phyloP scores from a whole-genome alignment of 805 yeast species.

The Crinitomyces ghanaensis region DNA sequence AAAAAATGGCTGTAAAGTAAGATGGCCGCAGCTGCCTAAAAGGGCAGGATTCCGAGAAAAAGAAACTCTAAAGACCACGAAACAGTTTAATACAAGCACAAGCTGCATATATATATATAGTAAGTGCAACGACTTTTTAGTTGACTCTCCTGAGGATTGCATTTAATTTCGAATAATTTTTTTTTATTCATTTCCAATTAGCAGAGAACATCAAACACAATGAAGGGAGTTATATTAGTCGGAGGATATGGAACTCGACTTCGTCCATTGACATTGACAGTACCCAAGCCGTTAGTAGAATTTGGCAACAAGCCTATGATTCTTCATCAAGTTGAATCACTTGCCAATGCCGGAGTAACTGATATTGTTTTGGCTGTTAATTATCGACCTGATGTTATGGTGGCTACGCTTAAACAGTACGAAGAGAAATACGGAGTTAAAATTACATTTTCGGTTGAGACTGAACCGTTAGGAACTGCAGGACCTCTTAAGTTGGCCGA shows the following conservation, averaged over 20 bases:
- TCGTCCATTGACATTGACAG: conserved; percentile 92
- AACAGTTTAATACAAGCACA: too few relatives aligned
- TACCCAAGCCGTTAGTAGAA: conserved; percentile 95
- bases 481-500: conserved; percentile 98
- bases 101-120: too few relatives aligned
- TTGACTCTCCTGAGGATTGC: too few relatives aligned
- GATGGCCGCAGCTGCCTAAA: too few relatives aligned
- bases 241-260: conserved; percentile 99
- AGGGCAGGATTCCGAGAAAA: too few relatives aligned
- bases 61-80: too few relatives aligned
- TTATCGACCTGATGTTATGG: conserved; percentile 99
- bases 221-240: conserved; percentile 96
- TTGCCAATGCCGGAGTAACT: conserved; percentile 96
- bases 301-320: conserved; percentile 99
- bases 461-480: conserved; percentile 98
- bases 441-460: conserved; percentile 96
- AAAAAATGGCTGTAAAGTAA: too few relatives aligned
- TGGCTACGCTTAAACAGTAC: conserved; percentile 83
- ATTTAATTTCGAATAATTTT: too few relatives aligned
- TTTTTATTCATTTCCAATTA: conserved; percentile 1
- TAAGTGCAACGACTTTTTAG: too few relatives aligned
- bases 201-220: too few relatives aligned
- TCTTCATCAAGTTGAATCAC: conserved; percentile 94
- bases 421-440: conserved; percentile 89
- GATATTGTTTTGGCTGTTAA: conserved; percentile 97